Conservation (phyloP, 805 yeast species). For the Suhomyces tanzawaensis region DNA sequence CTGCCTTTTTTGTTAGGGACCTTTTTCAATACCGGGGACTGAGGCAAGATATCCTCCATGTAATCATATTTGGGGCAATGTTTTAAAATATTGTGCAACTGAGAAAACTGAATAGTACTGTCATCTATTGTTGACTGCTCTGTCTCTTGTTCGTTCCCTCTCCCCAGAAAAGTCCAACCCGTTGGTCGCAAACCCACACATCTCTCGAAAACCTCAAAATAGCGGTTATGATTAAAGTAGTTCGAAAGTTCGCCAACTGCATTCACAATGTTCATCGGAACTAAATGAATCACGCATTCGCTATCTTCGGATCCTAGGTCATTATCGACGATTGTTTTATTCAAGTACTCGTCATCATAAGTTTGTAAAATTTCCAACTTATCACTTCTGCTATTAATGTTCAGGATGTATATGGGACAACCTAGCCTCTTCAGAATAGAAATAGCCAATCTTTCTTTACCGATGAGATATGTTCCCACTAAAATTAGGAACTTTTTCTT, state of each 20-base stretch:
- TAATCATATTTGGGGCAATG: constrained; percentile 20
- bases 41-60: constrained; percentile 32
- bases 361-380: constrained; percentile 41
- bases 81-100: constrained; percentile 15
- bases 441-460: constrained; percentile 84
- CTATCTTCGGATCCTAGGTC: constrained; percentile 46
- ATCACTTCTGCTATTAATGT: constrained; percentile 43
- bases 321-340: constrained; percentile 26
- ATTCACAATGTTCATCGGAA: constrained; percentile 59
- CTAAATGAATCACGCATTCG: constrained; percentile 55
- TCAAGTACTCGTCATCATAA: constrained; percentile 44
- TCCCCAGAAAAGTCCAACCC: constrained; percentile 71
- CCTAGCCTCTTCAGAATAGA: constrained; percentile 51
- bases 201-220: constrained; percentile 48
- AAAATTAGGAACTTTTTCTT: constrained; percentile 51
- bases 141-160: constrained; percentile 8
- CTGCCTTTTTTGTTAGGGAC: constrained; percentile 14
- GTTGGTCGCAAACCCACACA: constrained; percentile 82
- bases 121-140: constrained; percentile 5
- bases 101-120: constrained; percentile 1
- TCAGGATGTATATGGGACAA: constrained; percentile 55
- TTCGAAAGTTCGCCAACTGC: constrained; percentile 43
- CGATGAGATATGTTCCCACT: constrained; percentile 89
- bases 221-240: constrained; percentile 48
- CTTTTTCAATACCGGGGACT: constrained; percentile 16